These are phyloP conservation scores for Nicotiana rustica DNA, from an alignment of 305 asterid species.

Conservation along the genomic window DNA sequence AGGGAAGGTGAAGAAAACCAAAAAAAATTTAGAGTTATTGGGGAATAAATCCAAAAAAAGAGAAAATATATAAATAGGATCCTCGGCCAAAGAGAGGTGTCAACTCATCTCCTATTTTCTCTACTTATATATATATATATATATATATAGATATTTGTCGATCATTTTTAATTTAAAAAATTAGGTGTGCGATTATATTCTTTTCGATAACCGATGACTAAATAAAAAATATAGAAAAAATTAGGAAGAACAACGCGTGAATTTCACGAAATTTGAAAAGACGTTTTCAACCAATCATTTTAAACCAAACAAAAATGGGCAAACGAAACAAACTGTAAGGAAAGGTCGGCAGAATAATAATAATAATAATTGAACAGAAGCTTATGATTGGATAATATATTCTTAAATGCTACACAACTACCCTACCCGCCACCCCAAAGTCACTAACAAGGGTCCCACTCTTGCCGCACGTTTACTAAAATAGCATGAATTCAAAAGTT, in stretches of 20 bases:
- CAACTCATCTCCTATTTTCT: no score
- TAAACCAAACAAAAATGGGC: neutral
- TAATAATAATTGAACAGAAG: neutral
- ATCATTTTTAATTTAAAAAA: no score
- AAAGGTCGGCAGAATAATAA: slow-evolving; percentile 7
- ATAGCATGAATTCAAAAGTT: neutral
- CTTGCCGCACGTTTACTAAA: slow-evolving; percentile 25
- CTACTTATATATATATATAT: no score
- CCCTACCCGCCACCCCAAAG: neutral
- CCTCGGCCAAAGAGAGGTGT: no score
- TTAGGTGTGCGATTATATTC: no score
- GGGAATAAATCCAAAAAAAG: no score
- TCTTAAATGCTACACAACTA: neutral
- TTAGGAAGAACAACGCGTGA: neutral
- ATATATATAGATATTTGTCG: no score
- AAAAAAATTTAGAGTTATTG: no score
- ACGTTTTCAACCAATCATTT: neutral
- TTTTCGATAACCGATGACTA: no score
- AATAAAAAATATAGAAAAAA: no score
- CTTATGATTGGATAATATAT: slow-evolving; percentile 29
- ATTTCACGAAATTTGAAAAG: neutral
- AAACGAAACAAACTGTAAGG: neutral
- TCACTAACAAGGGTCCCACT: neutral
- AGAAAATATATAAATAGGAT: no score
- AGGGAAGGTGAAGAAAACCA: no score